phyloP scores from a whole-genome alignment of 1,284 basidiomycete genomes.

The Ustilago esculenta region DNA sequence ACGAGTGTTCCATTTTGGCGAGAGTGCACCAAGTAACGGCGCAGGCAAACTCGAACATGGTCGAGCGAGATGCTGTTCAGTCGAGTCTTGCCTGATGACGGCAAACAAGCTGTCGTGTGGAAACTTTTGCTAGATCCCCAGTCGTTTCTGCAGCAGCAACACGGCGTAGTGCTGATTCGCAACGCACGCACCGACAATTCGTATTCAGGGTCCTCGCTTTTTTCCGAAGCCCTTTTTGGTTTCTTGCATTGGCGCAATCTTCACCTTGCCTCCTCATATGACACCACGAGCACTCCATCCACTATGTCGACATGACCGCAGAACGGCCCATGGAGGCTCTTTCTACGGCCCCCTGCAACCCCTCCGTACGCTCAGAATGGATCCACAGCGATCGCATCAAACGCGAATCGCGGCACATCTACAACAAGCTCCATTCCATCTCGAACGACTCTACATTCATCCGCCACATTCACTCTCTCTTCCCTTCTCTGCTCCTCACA shows the following conservation, averaged over 20 bases:
- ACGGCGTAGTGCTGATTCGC: no score
- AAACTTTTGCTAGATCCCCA: no score
- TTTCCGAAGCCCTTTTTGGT: neutral
- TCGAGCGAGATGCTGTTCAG: no score
- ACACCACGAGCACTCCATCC: neutral
- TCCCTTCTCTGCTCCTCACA: slow-evolving; percentile 60
- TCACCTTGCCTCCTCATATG: neutral
- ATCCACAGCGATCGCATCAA: slow-evolving; percentile 35
- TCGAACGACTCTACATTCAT: slow-evolving; percentile 25
- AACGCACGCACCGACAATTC: neutral
- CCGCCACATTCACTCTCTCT: slow-evolving; percentile 10
- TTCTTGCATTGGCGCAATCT: neutral
- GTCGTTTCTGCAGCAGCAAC: no score
- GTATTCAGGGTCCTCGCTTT: slow-evolving; percentile 29
- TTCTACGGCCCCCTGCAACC: neutral
- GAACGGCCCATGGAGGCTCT: neutral
- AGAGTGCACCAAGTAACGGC: no score
- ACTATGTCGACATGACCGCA: slow-evolving; percentile 27
- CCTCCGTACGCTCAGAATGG: slow-evolving; percentile 17
- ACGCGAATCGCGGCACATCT: slow-evolving; percentile 45
- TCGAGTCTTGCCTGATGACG: no score
- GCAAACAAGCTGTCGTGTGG: no score
- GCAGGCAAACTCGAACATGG: no score
- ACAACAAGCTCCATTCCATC: slow-evolving; percentile 42
- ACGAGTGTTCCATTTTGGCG: no score